Conservation (phyloP, 768 basidiomycete genomes). For the Tricholoma terreum region DNA sequence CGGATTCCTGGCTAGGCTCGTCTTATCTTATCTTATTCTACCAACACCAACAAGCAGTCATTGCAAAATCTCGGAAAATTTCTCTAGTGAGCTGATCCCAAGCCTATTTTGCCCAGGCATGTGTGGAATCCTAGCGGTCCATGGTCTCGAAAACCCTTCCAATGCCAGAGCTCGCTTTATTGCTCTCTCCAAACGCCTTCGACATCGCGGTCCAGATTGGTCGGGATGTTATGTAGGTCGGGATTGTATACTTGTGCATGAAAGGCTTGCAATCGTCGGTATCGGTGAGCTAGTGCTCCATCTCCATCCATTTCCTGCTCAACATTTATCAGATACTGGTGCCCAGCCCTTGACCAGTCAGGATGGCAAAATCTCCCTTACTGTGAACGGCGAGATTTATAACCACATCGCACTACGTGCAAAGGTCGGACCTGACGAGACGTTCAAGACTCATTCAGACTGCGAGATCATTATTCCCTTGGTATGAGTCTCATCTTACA, state of each 20-base stretch:
- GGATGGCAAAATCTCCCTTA: constrained; percentile 78
- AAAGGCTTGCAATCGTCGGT: constrained; percentile 96
- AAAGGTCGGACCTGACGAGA: constrained; percentile 56
- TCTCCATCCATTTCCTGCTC: not conserved
- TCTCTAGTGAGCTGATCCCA: constrained; percentile 6
- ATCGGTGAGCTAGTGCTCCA: constrained; percentile 62
- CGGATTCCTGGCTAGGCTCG: constrained; percentile 7
- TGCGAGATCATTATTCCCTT: constrained; percentile 96
- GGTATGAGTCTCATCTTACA: constrained; percentile 52
- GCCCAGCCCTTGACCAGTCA: constrained; percentile 91
- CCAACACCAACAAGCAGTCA: constrained; percentile 4
- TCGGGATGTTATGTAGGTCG: constrained; percentile 90
- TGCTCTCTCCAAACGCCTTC: constrained; percentile 82
- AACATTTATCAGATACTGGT: constrained; percentile 69
- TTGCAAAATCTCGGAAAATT: not conserved
- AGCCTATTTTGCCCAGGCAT: constrained; percentile 37
- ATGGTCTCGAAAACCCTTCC: constrained; percentile 71
- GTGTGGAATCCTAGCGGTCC: constrained; percentile 92
- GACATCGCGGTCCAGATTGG: constrained; percentile 98
- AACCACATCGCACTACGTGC: constrained; percentile 86
- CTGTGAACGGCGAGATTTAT: constrained; percentile 99
- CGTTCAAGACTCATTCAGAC: constrained; percentile 97
- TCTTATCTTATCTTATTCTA: constrained; percentile 12
- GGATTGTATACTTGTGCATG: constrained; percentile 83
- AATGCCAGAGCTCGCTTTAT: constrained; percentile 71